Base-by-base conservation (phyloP, 495 filamentous ascomycete genomes). In the Hypoxylon fragiforme region DNA sequence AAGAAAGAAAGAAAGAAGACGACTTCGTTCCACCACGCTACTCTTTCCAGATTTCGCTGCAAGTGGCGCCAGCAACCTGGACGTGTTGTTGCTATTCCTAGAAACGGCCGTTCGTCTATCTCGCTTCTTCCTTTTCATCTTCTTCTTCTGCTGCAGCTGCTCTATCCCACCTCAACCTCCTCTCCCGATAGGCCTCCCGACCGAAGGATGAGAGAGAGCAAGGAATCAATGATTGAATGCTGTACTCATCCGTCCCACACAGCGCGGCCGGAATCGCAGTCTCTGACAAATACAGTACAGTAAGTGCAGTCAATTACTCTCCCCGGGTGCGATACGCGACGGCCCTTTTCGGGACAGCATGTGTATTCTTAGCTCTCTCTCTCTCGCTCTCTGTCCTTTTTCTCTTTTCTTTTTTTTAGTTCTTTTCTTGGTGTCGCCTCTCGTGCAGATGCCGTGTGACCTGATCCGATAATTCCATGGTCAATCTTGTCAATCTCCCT, bases 401-500 rank as follows among this genome's bases (percentile, higher is more conserved):
- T n/a, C n/a, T n/a, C n/a, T n/a, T n/a, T n/a, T n/a, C n/a, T n/a
- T n/a, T n/a, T n/a, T n/a, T n/a, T n/a, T n/a, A n/a, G n/a, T n/a
- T n/a, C n/a, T n/a, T n/a, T n/a, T n/a, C n/a, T 57, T 28, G 38
- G 42, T 37, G 52, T 46, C 41, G 52, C 38, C 44, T 57, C 52
- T 62, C 38, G 37, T 53, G 43, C 52, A 62, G 58, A 52, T 49
- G 58, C 24, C 13, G 58, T 62, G 52, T 28, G 34, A 62, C 58
- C 26, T 15, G 48, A 56, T 57, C 52, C 54, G 58, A 62, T 62
- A 62, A 62, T 57, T 62, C 32, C 20, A 20, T 57, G 16, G 18
- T 15, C 44, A 36, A 21, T 30, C 32, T 38, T n/a, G 24, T 24
- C 44, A 18, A n/a, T n/a, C n/a, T n/a, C n/a, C n/a, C n/a, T n/a